Percentiles rank a stretch among this genome's conserved stretches.
Evolutionary conservation across 2,329 filamentous ascomycete genomes (phyloP).

Genomic region (Penicillium polonicum): DNA sequence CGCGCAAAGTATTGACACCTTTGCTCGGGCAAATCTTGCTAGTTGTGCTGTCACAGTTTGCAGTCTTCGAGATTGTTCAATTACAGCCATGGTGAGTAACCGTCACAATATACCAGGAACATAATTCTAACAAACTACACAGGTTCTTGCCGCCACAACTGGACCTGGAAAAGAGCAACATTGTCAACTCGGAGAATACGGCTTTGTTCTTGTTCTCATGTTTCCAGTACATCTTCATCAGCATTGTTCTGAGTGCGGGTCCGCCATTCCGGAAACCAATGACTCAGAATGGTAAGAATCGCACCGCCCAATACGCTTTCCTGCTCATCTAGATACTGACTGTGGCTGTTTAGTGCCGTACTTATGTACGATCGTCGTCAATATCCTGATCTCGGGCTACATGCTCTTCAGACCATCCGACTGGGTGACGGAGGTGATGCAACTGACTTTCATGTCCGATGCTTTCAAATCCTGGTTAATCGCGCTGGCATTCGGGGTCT

Average conservation of each 20-base stretch:
- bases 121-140: constrained; percentile 16
- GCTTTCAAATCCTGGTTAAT: constrained; percentile 74
- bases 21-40: constrained; percentile 85
- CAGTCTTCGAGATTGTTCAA: constrained; percentile 72
- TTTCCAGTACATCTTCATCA: constrained; percentile 91
- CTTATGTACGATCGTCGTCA: constrained; percentile 68
- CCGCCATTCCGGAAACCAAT: constrained; percentile 82
- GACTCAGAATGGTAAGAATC: constrained; percentile 68
- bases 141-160: constrained; percentile 78
- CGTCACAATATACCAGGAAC: not conserved
- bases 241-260: constrained; percentile 86
- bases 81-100: constrained; percentile 69
- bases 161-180: constrained; percentile 75
- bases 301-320: constrained; percentile 4
- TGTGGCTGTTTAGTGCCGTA: constrained; percentile 66
- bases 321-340: constrained; percentile 22
- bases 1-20: constrained; percentile 84
- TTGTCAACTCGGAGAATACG: constrained; percentile 91
- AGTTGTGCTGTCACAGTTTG: constrained; percentile 72
- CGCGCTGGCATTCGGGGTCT: constrained; percentile 65
- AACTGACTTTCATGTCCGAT: constrained; percentile 73
- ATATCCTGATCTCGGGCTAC: constrained; percentile 68
- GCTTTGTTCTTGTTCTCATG: constrained; percentile 85
- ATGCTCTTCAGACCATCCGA: constrained; percentile 75
- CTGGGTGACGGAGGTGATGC: constrained; percentile 73